Evolutionary conservation across 2,329 filamentous ascomycete species (phyloP), one percentile per base, ranked within the genome.

Genomic region (Alternaria gansuensis): DNA sequence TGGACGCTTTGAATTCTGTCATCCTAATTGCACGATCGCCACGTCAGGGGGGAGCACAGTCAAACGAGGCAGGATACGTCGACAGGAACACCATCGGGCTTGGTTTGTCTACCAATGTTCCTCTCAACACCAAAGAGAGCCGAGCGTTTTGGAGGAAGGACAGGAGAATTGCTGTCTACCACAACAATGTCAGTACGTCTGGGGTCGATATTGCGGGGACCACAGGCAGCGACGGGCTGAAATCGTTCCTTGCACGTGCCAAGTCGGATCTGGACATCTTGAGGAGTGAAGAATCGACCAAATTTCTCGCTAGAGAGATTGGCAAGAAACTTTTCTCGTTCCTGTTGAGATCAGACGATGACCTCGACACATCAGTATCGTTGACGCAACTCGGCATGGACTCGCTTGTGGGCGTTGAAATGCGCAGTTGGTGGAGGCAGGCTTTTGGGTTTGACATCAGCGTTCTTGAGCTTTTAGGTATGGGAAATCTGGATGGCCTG

Each of bases 361-460:
- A 74, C 2, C 49, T 71, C 5, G 59, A 73, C 21, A 54, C 58
- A 1, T 29, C 24, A 1, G 7, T 59, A 37, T 29, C 44, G 5
- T 41, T 75, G 21, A 52, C 56, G 17, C 63, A 72, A 37, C 52
- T 77, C 17, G 75, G 76, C 0, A 40, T 78, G 29, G 76, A 78
- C 46, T 71, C 66, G 9, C 46, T 78, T 9, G 67, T 77, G 40
- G 71, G 65, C 0, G 71, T 81, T 3, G 79, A 81, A 57, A 62
- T 81, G 26, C 67, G 78, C 0, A 72, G 67, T 28, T 81, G 79
- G 80, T 71, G 77, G 50, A 74, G 68, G 31, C 71, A 73, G 57
- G 64, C 62, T 4, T 62, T 81, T 5, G 73, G 73, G 0, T 55
- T 69, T 2, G 64, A 71, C 21, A 62, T 73, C 14, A 69, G 54